Base-by-base conservation (phyloP, 1,284 basidiomycete species). In the Rhodotorula sp. region DNA sequence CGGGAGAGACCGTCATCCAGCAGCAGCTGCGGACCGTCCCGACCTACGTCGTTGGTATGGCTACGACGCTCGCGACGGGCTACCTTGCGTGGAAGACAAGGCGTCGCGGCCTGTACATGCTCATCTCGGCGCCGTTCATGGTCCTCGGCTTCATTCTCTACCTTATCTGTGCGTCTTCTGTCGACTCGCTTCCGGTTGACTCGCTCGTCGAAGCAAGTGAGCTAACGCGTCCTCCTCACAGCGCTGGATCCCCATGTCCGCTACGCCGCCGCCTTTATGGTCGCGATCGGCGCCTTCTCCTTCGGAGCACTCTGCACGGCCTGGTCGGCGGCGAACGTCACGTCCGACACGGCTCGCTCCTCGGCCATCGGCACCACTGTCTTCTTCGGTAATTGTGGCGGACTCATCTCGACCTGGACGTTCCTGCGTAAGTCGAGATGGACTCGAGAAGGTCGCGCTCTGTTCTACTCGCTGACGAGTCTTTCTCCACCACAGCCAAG, bases 11-110 rank as follows among this genome's bases (percentile, higher is more conserved):
- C 0, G 78, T 79, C 16, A 76, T 83, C 54, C 59, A 78, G 19
- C 74, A 80, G 50, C 82, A 83, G 65, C 77, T 81, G 6, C 75
- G 77, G n/a, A 81, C 80, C 5, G 81, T 82, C 0, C 81, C 81
- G 2, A 79, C 79, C n/a, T 80, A 80, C 66, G 66, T 80, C 7
- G 73, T 76, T 15, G 79, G 79, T 3, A 76, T 75, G 1, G 65
- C 77, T 26, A 66, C 72, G 23, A 76, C 76, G 0, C 47, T 81
- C n/a, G 58, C 68, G 8, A 43, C 69, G 68, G 49, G 75, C 76
- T 67, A 67, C 69, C n/a, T 74, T 2, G 76, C 81, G 14, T 79
- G 76, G 74, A 81, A 80, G 75, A 76, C 75, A n/a, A 75, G 76
- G 50, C 69, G 74, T 14, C 77, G 79, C 47, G 73, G 79, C 8